Evolutionary conservation across 352 stramenopile genomes (phyloP), one percentile per base, ranked within the genome.

Genomic region (Paralagenidium karlingii): DNA sequence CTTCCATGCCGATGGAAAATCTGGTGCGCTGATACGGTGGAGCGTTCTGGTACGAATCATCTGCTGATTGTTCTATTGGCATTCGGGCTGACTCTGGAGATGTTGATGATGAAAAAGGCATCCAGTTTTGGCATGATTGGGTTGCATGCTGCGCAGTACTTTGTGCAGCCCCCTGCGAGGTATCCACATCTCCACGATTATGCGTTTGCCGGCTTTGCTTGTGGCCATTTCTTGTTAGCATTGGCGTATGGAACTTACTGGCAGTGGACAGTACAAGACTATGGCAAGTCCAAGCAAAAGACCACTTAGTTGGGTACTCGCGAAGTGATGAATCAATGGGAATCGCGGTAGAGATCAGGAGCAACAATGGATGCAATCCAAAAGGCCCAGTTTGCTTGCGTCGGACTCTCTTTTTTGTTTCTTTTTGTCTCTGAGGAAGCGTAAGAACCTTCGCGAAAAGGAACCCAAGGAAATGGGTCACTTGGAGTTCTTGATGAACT

Each of bases 111-210:
- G 30, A 37, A 20, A 15, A 45, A 90, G 77, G 21, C 71, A 19
- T 88, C 75, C 11, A 51, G 77, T 13, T 16, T 68, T 9, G 78
- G 69, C 8, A 58, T 67, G 2, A 28, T 69, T 10, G 20, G 53
- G 10, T 71, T 87, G 39, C 78, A 92, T 40, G 19, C 68, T 8
- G 60, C 58, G 3, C 69, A 85, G 34, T 47, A 45, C 7, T 27
- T 51, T 24, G 54, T 92, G 20, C 24, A 34, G 2, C 63, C 75
- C 8, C 73, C 78, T 1, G 27, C 44, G 16, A 66, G 58, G 32
- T 87, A 86, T 31, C 78, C 78, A 0, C 75, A 92, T 49, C 77
- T 89, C 51, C 76, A 88, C 48, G 75, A 92, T 55, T 92, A 89
- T 48, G 40, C 83, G 15, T 89, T 92, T 43, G 75, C 75, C 19